Evolutionary conservation across 768 basidiomycete species (phyloP), one percentile per base, ranked within the genome.

Genomic region (Calocybe indica): DNA sequence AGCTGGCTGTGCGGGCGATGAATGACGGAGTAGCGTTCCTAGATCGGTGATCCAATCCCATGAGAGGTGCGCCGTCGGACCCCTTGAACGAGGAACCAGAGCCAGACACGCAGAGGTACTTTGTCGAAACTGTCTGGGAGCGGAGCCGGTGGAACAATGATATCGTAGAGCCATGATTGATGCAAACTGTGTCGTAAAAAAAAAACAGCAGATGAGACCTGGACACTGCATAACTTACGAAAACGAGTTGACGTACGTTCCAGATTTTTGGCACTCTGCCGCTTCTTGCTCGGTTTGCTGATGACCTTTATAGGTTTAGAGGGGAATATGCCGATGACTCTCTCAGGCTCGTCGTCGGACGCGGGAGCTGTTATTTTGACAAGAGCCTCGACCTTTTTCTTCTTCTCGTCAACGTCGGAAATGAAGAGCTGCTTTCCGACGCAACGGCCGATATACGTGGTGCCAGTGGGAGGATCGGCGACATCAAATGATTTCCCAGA

Each of bases 271-370:
- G 87, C 89, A 61, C 86, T 91, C 66, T 92, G 87, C 57, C 92
- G 78, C 78, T 96, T 96, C 76, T 97, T 96, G 71, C 89, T 92
- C 4, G 95, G 95, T 66, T 97, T 98, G 69, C 88, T 92, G 69
- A 98, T 97, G 59, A 98, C 91, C 66, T 93, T 94, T 75, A 98
- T 97, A n/a, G 93, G 84, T 40, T 88, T 85, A 55, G 89, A 91
- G 38, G 89, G 85, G 71, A 97, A 97, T 13, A 81, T 78, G 14
- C 94, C 94, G 55, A 97, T 82, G 33, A 92, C 74, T 35, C 85
- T 79, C 61, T 92, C 88, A 48, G 82, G 80, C 61, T 88, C 85
- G 50, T 89, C 85, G 43, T 90, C 88, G 42, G 82, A 80, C 11
- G 80, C 77, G 6, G 85, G 83, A 34, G 90, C 88, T 55, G 81